Percentiles rank a stretch among this genome's conserved stretches.
Conservation (phyloP, 1,284 basidiomycete species). For the Apiotrichum akiyoshidainum region DNA sequence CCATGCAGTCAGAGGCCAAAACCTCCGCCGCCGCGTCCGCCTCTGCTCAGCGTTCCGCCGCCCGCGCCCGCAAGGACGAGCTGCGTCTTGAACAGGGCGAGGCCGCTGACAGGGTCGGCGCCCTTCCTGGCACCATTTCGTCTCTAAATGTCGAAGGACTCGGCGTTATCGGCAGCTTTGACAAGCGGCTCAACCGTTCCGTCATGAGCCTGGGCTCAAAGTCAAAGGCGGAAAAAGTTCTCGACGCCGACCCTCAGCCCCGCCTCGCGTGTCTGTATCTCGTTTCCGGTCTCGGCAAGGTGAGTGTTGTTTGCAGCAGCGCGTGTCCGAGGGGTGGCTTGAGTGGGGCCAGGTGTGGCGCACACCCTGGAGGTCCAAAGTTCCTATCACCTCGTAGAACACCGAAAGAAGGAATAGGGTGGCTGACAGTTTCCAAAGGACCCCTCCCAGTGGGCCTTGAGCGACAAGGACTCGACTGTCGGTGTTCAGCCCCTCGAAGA, state of each 20-base stretch:
- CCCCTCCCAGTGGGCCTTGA: conserved; percentile 70
- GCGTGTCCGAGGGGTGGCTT: neutral
- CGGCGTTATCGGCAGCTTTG: conserved; percentile 23
- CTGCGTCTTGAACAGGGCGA: conserved; percentile 8
- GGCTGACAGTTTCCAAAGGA: conserved; percentile 22
- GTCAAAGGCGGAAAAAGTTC: conserved; percentile 37
- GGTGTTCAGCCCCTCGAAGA: conserved; percentile 81
- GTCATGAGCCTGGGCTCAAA: conserved; percentile 19
- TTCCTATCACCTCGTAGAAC: neutral
- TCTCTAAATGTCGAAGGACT: neutral
- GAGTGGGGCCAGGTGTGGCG: neutral
- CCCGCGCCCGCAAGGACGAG: neutral
- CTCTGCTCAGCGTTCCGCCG: neutral
- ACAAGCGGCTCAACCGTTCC: conserved; percentile 19
- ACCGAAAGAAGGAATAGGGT: neutral
- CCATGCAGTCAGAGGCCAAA: neutral
- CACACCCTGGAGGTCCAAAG: neutral
- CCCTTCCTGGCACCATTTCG: conserved; percentile 1
- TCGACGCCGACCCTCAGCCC: conserved; percentile 34
- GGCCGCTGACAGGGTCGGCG: conserved; percentile 14
- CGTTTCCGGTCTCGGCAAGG: conserved; percentile 54
- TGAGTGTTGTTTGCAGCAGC: conserved; percentile 16
- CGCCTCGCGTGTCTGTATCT: conserved; percentile 54
- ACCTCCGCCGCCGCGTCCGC: neutral
- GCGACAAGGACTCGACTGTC: conserved; percentile 79